A percentile compares a stretch with the other conserved stretches of the same genome.
phyloP scores from a whole-genome alignment of 1,284 basidiomycete species.

The Ceratobasidium sp. region DNA sequence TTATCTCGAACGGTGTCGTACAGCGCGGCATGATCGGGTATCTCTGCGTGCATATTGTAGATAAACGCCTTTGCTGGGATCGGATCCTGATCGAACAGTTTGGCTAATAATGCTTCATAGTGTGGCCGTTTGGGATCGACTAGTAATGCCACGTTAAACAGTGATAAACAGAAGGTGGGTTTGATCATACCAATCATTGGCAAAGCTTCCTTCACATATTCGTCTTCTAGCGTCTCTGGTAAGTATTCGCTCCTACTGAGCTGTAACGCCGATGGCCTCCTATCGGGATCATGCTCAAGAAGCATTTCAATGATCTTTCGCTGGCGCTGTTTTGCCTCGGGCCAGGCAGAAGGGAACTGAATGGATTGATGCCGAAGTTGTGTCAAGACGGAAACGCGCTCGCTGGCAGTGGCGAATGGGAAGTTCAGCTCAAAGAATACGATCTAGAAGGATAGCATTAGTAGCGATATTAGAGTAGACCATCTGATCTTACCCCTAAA shows the following conservation, averaged over 20 bases:
- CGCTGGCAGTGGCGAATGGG: slow-evolving; percentile 81
- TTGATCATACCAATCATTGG: slow-evolving; percentile 69
- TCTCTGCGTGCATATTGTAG: slow-evolving; percentile 76
- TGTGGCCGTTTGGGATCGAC: slow-evolving; percentile 76
- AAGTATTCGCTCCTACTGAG: slow-evolving; percentile 80
- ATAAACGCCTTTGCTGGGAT: slow-evolving; percentile 73
- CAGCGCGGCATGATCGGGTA: slow-evolving; percentile 73
- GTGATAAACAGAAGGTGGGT: slow-evolving; percentile 19
- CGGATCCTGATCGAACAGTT: slow-evolving; percentile 71
- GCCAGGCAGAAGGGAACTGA: slow-evolving; percentile 79
- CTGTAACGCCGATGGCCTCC: slow-evolving; percentile 82
- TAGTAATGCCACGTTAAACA: slow-evolving; percentile 46
- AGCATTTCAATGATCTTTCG: slow-evolving; percentile 79
- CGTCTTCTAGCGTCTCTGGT: slow-evolving; percentile 77
- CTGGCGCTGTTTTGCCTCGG: slow-evolving; percentile 64
- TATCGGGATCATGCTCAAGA: slow-evolving; percentile 81
- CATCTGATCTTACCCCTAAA: slow-evolving; percentile 23
- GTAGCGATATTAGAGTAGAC: neutral
- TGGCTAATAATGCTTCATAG: slow-evolving; percentile 69
- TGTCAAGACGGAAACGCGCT: slow-evolving; percentile 83
- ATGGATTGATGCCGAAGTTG: slow-evolving; percentile 74
- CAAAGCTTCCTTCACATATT: slow-evolving; percentile 81
- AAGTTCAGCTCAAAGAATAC: slow-evolving; percentile 99
- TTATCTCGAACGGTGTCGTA: slow-evolving; percentile 80
- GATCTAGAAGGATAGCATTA: slow-evolving; percentile 59